Evolutionary conservation across 208 protist species (phyloP).

Genomic region (Polymyxa betae): DNA sequence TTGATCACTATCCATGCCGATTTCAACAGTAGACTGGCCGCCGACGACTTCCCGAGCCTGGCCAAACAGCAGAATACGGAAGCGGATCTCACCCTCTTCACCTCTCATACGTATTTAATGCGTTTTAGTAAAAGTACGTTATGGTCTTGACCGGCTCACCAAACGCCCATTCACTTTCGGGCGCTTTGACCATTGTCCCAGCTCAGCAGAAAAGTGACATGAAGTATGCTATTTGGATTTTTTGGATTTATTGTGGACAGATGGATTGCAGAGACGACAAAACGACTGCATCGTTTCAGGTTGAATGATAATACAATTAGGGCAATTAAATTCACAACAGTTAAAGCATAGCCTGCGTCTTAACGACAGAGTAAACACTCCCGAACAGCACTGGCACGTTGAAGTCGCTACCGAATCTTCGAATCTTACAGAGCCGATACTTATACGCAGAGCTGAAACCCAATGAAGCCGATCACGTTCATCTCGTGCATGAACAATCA

Average conservation of each 20-base stretch:
- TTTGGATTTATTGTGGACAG: no score
- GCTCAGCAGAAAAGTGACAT: no score
- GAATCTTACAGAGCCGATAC: background rate
- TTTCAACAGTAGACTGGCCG: background rate
- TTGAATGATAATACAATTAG: background rate
- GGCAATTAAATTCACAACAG: constrained; percentile 42
- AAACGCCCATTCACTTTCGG: no score
- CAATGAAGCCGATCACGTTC: constrained; percentile 1
- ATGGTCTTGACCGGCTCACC: no score
- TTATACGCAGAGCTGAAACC: background rate
- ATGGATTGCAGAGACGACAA: background rate
- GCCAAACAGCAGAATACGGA: constrained; percentile 36
- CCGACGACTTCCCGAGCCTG: background rate
- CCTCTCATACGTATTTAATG: no score
- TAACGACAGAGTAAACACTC: background rate
- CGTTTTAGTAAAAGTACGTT: no score
- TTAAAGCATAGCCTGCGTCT: background rate
- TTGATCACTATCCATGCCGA: background rate
- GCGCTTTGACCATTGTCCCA: no score
- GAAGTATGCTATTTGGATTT: no score
- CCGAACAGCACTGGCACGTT: background rate
- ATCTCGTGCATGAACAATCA: constrained; percentile 25
- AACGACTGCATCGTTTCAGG: background rate
- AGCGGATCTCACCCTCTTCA: no score
- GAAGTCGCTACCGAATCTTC: background rate